These are phyloP conservation scores for Fusarium lyarnte DNA, from an alignment of 2,329 filamentous ascomycete species.

Conservation along the genomic window DNA sequence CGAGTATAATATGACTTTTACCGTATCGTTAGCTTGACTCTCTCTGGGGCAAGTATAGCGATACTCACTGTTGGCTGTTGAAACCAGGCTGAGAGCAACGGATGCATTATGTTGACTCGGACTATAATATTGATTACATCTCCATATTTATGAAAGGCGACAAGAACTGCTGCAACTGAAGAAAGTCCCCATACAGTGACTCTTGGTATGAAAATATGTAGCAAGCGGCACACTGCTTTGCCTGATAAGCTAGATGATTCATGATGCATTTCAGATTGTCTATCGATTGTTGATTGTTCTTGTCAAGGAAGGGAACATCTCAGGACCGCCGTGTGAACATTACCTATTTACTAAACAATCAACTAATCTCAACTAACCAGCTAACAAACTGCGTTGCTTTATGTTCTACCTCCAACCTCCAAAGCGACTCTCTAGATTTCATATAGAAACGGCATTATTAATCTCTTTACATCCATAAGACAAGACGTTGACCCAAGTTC, in stretches of 20 bases:
- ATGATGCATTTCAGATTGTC: not conserved
- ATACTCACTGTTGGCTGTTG: constrained; percentile 6
- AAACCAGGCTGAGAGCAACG: not conserved
- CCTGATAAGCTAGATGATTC: not conserved
- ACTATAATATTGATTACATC: not conserved
- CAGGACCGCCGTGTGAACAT: not conserved
- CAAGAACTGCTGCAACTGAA: not conserved
- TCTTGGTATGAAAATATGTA: not conserved
- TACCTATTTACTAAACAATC: not conserved
- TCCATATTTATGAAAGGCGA: not conserved
- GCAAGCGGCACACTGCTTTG: not conserved
- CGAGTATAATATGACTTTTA: not conserved
- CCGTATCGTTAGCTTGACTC: not conserved
- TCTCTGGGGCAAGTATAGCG: not conserved
- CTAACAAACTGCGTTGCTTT: not conserved
- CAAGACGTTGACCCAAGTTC: not conserved
- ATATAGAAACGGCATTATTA: not conserved
- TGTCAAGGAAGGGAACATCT: not conserved
- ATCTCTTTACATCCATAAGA: not conserved
- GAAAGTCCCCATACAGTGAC: too few species aligned
- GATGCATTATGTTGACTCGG: not conserved
- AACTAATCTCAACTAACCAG: not conserved
- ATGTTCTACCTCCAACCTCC: not conserved
- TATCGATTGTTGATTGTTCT: not conserved
- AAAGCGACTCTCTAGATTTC: not conserved